Evolutionary conservation across 2,329 filamentous ascomycete species (phyloP).

Genomic region (Trichoderma sp.): DNA sequence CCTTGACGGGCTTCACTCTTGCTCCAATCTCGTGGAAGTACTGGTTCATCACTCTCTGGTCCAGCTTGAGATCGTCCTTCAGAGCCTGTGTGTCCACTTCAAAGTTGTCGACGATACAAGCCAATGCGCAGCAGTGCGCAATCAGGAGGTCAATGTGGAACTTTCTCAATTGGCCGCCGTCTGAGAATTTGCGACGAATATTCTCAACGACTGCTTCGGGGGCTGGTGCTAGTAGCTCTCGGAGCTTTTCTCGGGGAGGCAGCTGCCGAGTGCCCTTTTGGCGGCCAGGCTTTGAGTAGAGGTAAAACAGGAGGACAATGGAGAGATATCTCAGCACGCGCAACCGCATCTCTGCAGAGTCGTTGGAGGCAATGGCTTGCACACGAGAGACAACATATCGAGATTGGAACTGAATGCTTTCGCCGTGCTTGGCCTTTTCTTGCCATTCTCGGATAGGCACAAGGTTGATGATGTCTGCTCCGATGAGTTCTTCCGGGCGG

Average conservation of each 20-base stretch:
- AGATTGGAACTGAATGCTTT: conserved; percentile 59
- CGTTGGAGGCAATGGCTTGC: conserved; percentile 53
- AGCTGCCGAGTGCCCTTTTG: conserved; percentile 53
- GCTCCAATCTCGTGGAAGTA: conserved; percentile 80
- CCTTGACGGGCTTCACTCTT: conserved; percentile 61
- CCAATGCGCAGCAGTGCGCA: conserved; percentile 71
- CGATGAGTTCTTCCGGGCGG: conserved; percentile 65
- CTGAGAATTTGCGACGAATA: conserved; percentile 69
- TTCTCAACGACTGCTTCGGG: conserved; percentile 65
- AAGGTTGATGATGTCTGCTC: conserved; percentile 64
- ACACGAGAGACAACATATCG: conserved; percentile 68
- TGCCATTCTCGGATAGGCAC: conserved; percentile 76
- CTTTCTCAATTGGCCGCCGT: conserved; percentile 65
- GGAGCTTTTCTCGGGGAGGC: conserved; percentile 63
- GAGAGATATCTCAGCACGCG: conserved; percentile 63
- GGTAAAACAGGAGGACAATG: conserved; percentile 58
- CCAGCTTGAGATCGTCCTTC: conserved; percentile 70
- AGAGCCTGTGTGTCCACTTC: conserved; percentile 71
- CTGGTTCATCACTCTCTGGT: conserved; percentile 68
- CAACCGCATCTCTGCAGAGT: conserved; percentile 54
- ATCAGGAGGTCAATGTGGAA: conserved; percentile 71
- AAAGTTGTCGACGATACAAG: conserved; percentile 72
- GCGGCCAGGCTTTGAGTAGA: conserved; percentile 48
- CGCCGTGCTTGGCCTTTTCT: conserved; percentile 60
- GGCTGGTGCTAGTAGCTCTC: conserved; percentile 56